Conservation (phyloP, 768 basidiomycete genomes). For the Mycena belliarum region DNA sequence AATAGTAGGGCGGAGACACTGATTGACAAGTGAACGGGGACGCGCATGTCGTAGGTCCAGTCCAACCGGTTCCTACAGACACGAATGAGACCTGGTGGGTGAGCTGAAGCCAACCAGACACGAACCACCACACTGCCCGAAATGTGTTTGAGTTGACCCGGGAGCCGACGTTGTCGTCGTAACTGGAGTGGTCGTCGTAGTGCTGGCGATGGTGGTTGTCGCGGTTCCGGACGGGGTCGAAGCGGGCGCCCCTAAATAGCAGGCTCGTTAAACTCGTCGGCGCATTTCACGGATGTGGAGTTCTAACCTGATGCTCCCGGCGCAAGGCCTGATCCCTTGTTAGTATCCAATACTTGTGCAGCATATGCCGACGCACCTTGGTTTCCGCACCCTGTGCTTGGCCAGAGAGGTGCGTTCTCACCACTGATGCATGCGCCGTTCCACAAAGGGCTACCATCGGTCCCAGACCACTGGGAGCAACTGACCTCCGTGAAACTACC, state of each 20-base stretch:
- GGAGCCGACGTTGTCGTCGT: neutral
- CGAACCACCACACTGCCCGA: slow-evolving; percentile 16
- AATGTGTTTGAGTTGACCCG: slow-evolving; percentile 11
- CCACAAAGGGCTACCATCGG: slow-evolving; percentile 47
- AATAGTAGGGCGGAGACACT: slow-evolving; percentile 17
- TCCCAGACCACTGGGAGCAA: slow-evolving; percentile 58
- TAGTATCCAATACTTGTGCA: neutral
- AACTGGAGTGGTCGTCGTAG: neutral
- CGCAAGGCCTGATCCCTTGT: slow-evolving; percentile 4
- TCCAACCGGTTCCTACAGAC: slow-evolving; percentile 4
- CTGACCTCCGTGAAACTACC: slow-evolving; percentile 57
- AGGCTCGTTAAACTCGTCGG: neutral
- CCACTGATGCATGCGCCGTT: slow-evolving; percentile 53
- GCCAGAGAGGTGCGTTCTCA: slow-evolving; percentile 53
- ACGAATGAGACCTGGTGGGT: neutral
- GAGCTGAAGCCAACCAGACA: neutral
- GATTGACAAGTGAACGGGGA: slow-evolving; percentile 5
- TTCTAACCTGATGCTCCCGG: slow-evolving; percentile 18
- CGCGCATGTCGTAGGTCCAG: slow-evolving; percentile 15
- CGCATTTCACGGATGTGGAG: neutral
- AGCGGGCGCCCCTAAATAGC: slow-evolving; percentile 6
- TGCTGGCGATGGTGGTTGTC: neutral
- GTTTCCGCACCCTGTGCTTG: slow-evolving; percentile 29
- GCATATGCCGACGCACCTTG: slow-evolving; percentile 36
- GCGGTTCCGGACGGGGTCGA: neutral